phyloP scores from a whole-genome alignment of 352 stramenopile species.

The Globisporangium solare region DNA sequence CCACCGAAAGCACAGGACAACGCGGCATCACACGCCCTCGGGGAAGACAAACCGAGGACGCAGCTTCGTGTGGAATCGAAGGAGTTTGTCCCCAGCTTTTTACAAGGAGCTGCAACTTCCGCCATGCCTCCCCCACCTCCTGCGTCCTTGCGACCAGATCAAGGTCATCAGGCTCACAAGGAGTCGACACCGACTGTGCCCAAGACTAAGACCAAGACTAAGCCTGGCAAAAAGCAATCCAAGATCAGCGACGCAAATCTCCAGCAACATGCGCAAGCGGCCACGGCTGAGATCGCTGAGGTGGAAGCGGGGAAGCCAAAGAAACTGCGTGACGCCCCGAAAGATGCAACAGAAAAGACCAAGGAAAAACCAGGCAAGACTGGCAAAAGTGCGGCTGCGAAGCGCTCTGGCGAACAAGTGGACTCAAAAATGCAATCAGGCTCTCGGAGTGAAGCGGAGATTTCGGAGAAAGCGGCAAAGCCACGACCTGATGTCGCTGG shows the following conservation, averaged over 20 bases:
- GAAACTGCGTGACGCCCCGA: background rate
- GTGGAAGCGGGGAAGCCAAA: background rate
- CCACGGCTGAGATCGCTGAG: background rate
- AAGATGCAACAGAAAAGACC: background rate
- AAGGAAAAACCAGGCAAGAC: background rate
- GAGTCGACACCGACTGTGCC: background rate
- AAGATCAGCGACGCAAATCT: background rate
- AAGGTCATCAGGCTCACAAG: background rate
- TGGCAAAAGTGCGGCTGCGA: background rate
- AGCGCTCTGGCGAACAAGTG: background rate
- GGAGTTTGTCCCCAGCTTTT: slow-evolving; percentile 2
- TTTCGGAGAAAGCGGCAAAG: background rate
- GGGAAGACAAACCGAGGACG: background rate
- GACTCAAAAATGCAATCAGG: background rate
- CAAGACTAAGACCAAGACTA: background rate
- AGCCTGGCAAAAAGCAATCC: background rate
- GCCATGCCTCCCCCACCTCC: background rate
- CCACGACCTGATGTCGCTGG: background rate
- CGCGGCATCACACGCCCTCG: too few relatives aligned
- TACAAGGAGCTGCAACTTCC: background rate
- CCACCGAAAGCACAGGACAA: too few relatives aligned
- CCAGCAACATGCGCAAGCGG: background rate
- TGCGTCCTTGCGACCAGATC: background rate
- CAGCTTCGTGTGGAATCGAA: background rate
- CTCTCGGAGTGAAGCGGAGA: background rate